Evolutionary conservation across 495 filamentous ascomycete species (phyloP), one percentile per base, ranked within the genome.

Genomic region (Talaromyces thailandensis): DNA sequence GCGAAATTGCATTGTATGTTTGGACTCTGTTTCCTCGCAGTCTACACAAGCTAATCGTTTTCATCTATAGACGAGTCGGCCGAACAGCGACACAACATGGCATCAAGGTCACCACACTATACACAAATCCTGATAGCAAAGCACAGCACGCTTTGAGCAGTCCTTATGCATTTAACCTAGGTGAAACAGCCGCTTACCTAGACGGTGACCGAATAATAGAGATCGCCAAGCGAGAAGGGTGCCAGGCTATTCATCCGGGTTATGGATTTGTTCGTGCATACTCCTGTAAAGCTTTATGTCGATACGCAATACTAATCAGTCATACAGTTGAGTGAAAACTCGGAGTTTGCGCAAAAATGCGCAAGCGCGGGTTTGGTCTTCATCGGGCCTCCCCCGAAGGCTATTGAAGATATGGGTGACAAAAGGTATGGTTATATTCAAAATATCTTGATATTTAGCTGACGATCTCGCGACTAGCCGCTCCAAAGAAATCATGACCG

Each of bases 361-460:
- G 88, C 86, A 65, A 89, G 96, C 65, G 92, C 92, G 31, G 95
- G 95, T 3, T 77, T 99, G 53, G 86, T 92, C 40, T 99, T 99
- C 69, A 96, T 98, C 68, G 94, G 94, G 0, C 94, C 94, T 12
- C 92, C 94, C 31, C 89, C 88, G 74, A 81, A 87, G 63, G 95
- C 95, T 6, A 99, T 99, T 74, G 90, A 93, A 65, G 89, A 93
- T 37, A 98, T 99, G 94, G 94, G 94, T 45, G 91, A 96, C 71
- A 99, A 99, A 78, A 92, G 89, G 75, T 86, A 83, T 35, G 68
- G 37, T 28, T 2, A 59, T 7, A 58, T 26, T 5, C 32, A 25
- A 24, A 16, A 8, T 18, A 14, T 55, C n/a, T 0, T 2, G 18
- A 11, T 6, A 24, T 71, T 11, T 16, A 62, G 31, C 64, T 25